These are phyloP conservation scores for Medicago lupulina DNA, from an alignment of 306 rosid genomes.

Conservation along the genomic window DNA sequence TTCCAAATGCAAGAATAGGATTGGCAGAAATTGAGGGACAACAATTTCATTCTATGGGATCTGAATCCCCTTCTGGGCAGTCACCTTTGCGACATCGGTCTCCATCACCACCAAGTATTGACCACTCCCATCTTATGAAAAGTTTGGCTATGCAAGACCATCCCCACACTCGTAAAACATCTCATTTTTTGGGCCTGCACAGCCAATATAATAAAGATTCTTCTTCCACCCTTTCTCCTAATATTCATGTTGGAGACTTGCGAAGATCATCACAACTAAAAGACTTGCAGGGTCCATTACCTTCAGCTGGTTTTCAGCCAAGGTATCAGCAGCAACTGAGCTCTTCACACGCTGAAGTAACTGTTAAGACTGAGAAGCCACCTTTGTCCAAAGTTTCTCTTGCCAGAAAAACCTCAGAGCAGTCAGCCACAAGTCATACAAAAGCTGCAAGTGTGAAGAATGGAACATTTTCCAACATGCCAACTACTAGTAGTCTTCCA, in stretches of 20 bases:
- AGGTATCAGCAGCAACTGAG: slow-evolving; percentile 50
- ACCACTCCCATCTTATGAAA: slow-evolving; percentile 46
- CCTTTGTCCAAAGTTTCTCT: slow-evolving; percentile 46
- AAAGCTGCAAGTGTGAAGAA: slow-evolving; percentile 71
- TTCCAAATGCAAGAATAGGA: slow-evolving; percentile 51
- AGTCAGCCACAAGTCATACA: slow-evolving; percentile 58
- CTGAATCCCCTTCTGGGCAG: slow-evolving; percentile 56
- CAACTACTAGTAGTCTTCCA: slow-evolving; percentile 52
- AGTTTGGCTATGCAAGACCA: slow-evolving; percentile 53
- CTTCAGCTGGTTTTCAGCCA: slow-evolving; percentile 53
- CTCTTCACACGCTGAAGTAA: slow-evolving; percentile 48
- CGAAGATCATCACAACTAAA: slow-evolving; percentile 52
- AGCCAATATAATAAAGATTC: slow-evolving; percentile 55
- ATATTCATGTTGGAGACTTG: slow-evolving; percentile 44
- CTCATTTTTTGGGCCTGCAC: slow-evolving; percentile 51
- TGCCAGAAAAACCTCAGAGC: slow-evolving; percentile 54
- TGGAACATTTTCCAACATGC: slow-evolving; percentile 59
- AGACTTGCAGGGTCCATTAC: slow-evolving; percentile 50
- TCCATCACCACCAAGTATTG: slow-evolving; percentile 46
- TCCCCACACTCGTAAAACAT: slow-evolving; percentile 43
- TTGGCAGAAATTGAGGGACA: slow-evolving; percentile 30
- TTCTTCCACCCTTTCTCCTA: slow-evolving; percentile 42
- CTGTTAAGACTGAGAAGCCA: slow-evolving; percentile 48
- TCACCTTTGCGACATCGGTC: slow-evolving; percentile 59
- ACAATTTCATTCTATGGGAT: slow-evolving; percentile 50